Base-by-base conservation (phyloP, 768 basidiomycete species). In the Russula vinacea region DNA sequence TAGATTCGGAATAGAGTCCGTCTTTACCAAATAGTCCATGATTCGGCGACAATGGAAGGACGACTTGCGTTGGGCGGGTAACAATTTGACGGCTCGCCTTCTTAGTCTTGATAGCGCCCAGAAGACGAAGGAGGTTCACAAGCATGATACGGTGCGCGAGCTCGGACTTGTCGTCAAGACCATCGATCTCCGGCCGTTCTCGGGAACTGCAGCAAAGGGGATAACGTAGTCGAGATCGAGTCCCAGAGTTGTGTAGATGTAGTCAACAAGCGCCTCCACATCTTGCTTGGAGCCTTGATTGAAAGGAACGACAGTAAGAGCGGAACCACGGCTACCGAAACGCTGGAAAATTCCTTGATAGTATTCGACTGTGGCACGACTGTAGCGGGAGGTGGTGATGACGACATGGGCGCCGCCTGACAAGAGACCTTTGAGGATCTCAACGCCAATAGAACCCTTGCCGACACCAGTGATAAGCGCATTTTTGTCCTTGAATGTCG, bases 261-360 rank as follows among this genome's bases (percentile, higher is more conserved):
- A 99, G 77, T 98, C 96, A 69, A 99, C 87, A 57, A 99, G 86
- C 5, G 95, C 94, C 72, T 99, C 97, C 44, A 98, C 93, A 69
- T 99, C 97, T 74, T 98, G 97, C 77, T 94, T 97, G 4, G 97
- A 98, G 33, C 91, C 97, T 75, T 98, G 96, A 73, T 99, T 99
- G 85, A 98, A 99, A 16, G 97, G 97, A 39, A 99, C 96, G 56
- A 99, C 96, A 14, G 94, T 94, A 51, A 99, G 82, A 22, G 94
- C 91, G n/a, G 96, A 95, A 10, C 95, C 96, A 68, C 92, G 89
- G 70, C 92, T 93, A 22, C 97, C 97, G 71, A 88, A 88, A 64
- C 89, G 88, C 76, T 98, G 97, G 85, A 89, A 99, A 76, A 98
- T 95, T 51, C 89, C 88, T 74, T 99, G 97, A 76, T 99, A 99